Conservation (phyloP, 306 rosid genomes). For the Bauhinia variegata region DNA sequence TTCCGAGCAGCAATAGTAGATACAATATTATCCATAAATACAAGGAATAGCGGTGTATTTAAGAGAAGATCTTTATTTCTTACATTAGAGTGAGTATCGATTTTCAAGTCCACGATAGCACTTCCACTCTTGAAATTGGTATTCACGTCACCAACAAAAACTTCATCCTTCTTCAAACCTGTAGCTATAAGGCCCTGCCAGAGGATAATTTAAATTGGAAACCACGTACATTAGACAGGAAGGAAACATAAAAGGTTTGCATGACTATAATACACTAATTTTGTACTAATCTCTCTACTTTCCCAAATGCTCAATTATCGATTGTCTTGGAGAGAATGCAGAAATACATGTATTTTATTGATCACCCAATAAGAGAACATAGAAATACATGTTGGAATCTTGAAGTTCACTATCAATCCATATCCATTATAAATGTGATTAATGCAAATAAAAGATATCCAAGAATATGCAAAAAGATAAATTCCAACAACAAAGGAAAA, state of each 20-base stretch:
- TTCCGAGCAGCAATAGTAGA: slow-evolving; percentile 8
- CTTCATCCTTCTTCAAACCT: slow-evolving; percentile 83
- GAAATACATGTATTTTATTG: background rate
- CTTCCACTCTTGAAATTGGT: slow-evolving; percentile 80
- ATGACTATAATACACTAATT: too few species aligned
- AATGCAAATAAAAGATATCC: background rate
- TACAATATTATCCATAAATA: slow-evolving; percentile 17
- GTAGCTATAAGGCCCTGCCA: slow-evolving; percentile 84
- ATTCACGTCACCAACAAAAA: slow-evolving; percentile 79
- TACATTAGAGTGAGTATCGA: slow-evolving; percentile 87
- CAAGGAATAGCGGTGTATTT: slow-evolving; percentile 6
- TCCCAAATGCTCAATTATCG: background rate
- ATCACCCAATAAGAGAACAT: background rate
- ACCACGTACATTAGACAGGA: slow-evolving; percentile 31
- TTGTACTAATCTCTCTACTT: background rate
- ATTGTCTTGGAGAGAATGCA: too few species aligned
- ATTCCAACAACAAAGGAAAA: slow-evolving; percentile 20
- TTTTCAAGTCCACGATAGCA: slow-evolving; percentile 77
- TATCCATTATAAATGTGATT: background rate
- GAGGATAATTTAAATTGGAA: slow-evolving; percentile 30
- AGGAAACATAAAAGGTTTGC: slow-evolving; percentile 8
- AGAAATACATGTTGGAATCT: background rate
- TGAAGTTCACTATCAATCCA: too few species aligned
- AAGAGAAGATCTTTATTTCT: slow-evolving; percentile 31
- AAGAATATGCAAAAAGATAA: slow-evolving; percentile 5